A percentile compares a stretch with the other conserved stretches of the same genome.
These are phyloP conservation scores for Candida tallmaniae DNA, from an alignment of 805 yeast species.

Conservation along the genomic window DNA sequence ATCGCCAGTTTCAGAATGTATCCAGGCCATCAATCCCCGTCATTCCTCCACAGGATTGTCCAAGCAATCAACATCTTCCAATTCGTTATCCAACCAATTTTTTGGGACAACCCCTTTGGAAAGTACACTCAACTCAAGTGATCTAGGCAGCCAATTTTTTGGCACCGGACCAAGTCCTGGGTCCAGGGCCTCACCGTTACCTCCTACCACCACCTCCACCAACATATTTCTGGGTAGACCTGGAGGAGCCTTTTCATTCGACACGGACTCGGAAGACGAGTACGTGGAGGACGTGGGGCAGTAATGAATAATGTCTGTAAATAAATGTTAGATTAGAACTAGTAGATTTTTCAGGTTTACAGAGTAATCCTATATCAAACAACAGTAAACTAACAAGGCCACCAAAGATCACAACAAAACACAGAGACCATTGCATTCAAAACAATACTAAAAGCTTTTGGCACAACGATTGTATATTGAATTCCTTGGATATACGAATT, in stretches of 20 bases:
- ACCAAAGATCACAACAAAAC: no score
- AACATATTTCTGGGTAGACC: constrained; percentile 33
- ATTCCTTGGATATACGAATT: no score
- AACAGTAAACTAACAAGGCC: no score
- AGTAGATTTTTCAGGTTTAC: no score
- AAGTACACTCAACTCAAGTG: neutral
- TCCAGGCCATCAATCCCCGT: constrained; percentile 28
- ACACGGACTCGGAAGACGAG: constrained; percentile 35
- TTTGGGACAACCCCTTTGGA: constrained; percentile 21
- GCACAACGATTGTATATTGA: no score
- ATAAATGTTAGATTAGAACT: no score
- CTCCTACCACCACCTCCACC: constrained; percentile 40
- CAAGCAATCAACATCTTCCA: constrained; percentile 39
- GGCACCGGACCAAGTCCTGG: constrained; percentile 6
- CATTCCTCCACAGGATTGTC: constrained; percentile 30
- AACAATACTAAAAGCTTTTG: no score
- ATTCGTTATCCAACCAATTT: constrained; percentile 35
- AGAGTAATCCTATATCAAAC: no score
- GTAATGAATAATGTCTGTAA: neutral
- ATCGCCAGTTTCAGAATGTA: constrained; percentile 23
- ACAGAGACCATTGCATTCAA: no score
- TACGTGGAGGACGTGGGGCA: constrained; percentile 15
- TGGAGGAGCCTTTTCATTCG: constrained; percentile 24
- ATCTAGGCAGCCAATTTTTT: constrained; percentile 7
- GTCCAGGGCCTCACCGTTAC: constrained; percentile 37